Percentiles rank a stretch among this genome's conserved stretches.
Conservation (phyloP, 495 filamentous ascomycete species). For the Ascodesmis nigricans region DNA sequence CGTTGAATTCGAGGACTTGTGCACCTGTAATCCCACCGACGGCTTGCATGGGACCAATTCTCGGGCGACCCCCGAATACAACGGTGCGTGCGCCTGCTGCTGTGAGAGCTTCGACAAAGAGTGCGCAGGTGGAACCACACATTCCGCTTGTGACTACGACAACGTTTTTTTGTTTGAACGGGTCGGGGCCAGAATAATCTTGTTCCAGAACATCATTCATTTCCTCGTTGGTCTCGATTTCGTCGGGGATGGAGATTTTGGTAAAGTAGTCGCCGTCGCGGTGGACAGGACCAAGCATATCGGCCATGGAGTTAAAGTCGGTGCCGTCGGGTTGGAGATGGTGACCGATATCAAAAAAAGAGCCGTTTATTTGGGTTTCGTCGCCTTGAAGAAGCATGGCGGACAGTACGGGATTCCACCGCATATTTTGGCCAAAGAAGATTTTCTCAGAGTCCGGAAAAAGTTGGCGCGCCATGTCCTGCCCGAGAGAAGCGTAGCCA, state of each 20-base stretch:
- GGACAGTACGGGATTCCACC: slow-evolving; percentile 11
- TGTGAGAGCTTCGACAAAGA: slow-evolving; percentile 14
- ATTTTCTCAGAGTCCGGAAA: slow-evolving; percentile 10
- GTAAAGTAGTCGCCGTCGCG: slow-evolving; percentile 13
- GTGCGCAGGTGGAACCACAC: slow-evolving; percentile 16
- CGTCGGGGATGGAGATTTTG: slow-evolving; percentile 8
- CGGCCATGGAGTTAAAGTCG: slow-evolving; percentile 8
- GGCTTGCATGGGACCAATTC: slow-evolving; percentile 12
- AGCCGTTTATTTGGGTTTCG: not conserved
- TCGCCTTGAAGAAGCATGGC: slow-evolving; percentile 9
- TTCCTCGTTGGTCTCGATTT: not conserved
- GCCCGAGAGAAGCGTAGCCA: slow-evolving; percentile 7
- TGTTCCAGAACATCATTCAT: not conserved
- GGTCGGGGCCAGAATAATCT: slow-evolving; percentile 4
- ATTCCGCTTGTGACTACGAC: slow-evolving; percentile 12
- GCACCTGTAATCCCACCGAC: slow-evolving; percentile 16
- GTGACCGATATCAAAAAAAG: slow-evolving; percentile 7
- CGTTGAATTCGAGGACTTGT: slow-evolving; percentile 13
- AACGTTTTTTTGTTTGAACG: slow-evolving; percentile 11
- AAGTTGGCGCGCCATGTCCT: slow-evolving; percentile 9
- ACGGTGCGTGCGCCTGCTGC: slow-evolving; percentile 10
- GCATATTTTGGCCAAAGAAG: slow-evolving; percentile 15
- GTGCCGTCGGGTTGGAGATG: slow-evolving; percentile 6
- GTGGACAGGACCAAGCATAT: slow-evolving; percentile 11
- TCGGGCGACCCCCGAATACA: slow-evolving; percentile 11